phyloP scores from a whole-genome alignment of 352 stramenopile genomes.

The Hyaloperonospora arabidopsidis region DNA sequence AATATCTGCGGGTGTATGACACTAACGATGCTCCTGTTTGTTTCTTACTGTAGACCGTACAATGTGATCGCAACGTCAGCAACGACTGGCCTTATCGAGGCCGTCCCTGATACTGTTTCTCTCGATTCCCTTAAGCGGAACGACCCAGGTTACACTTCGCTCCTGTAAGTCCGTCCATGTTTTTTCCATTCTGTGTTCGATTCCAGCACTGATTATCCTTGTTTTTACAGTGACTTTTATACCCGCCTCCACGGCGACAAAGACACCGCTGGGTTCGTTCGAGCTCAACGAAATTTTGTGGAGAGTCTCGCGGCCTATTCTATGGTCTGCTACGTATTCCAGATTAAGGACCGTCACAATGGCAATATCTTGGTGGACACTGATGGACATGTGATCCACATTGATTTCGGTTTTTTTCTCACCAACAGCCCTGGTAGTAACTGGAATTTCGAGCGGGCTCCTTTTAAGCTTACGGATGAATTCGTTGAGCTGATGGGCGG shows the following conservation, averaged over 20 bases:
- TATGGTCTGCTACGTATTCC: conserved; percentile 96
- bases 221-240: conserved; percentile 87
- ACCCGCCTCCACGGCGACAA: conserved; percentile 84
- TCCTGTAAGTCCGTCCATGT: conserved; percentile 76
- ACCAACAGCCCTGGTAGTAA: conserved; percentile 92
- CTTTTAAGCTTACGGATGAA: conserved; percentile 96
- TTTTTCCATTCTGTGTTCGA: conserved; percentile 1
- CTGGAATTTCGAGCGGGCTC: conserved; percentile 93
- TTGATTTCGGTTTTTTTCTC: conserved; percentile 99
- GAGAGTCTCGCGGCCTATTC: conserved; percentile 94
- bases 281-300: conserved; percentile 83
- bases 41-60: conserved; percentile 75
- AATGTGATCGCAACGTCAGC: conserved; percentile 93
- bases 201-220: conserved; percentile 8
- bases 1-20: conserved; percentile 36
- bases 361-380: conserved; percentile 98
- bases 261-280: conserved; percentile 64
- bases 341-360: conserved; percentile 99
- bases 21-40: conserved; percentile 7
- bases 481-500: conserved; percentile 95
- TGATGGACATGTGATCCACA: conserved; percentile 95
- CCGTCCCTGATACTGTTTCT: conserved; percentile 93
- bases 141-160: conserved; percentile 67
- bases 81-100: conserved; percentile 93
- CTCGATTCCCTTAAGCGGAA: conserved; percentile 95